Evolutionary conservation across 768 basidiomycete species (phyloP), one percentile per base, ranked within the genome.

Genomic region (Lactifluus rugatus): DNA sequence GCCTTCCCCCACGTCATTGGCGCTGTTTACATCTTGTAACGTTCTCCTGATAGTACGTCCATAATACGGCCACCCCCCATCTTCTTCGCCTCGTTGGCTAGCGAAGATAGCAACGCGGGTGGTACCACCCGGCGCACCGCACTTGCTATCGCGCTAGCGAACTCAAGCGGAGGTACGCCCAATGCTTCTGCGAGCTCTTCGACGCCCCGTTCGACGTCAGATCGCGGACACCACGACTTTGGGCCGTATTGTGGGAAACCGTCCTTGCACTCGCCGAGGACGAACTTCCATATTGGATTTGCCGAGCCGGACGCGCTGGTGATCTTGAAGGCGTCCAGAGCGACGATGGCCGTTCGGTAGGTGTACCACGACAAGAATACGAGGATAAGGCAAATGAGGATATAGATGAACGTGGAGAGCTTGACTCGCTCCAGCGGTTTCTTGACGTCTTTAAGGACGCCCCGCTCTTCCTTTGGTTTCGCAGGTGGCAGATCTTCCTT

Each of bases 101-200:
- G 69, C 1, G 80, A 82, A 9, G 81, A 78, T 51, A 86, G 67
- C 37, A 79, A 82, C 7, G 80, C 82, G 10, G 79, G 78, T 1
- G 85, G 82, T 10, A 86, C 78, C 60, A 82, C 69, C 31, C 81
- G 74, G 61, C 76, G 75, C 31, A 84, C 80, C 0, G 80, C 83
- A 48, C 72, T 75, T 0, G 81, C 82, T 48, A 88, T 81, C 0
- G 85, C 87, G 17, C 73, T 74, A 2, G 86, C 84, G 1, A 89
- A 71, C 37, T 84, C 81, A 41, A 72, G 70, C 16, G 82, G 74
- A 0, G 80, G 76, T 65, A 88, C 77, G 1, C 84, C 87, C 31
- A 89, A 72, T 32, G 78, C 81, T 7, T 72, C 70, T 11, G 86
- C 87, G 11, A 89, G 73, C 14, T 75, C 79, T 51, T 80, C 78